These are phyloP conservation scores for Coniferiporia sulphurascens DNA, from an alignment of 1,284 basidiomycete species.

Conservation along the genomic window DNA sequence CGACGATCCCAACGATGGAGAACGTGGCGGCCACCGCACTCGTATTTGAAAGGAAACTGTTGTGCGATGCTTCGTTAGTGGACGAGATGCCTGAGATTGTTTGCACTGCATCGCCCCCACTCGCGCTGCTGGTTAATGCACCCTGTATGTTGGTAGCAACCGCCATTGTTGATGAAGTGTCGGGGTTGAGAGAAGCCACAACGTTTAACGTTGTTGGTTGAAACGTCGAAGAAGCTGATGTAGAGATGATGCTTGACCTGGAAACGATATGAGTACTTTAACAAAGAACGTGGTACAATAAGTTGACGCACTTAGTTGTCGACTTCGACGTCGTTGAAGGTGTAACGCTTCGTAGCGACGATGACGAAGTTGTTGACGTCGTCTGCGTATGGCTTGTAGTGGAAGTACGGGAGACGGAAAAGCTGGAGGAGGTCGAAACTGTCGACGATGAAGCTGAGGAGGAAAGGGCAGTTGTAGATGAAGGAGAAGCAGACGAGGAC, in stretches of 20 bases:
- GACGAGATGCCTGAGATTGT: neutral
- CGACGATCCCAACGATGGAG: conserved; percentile 20
- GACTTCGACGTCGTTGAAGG: conserved; percentile 7
- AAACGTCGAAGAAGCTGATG: conserved; percentile 1
- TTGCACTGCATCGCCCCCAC: neutral
- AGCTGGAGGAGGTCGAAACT: conserved; percentile 2
- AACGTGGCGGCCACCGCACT: conserved; percentile 23
- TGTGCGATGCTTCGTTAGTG: neutral
- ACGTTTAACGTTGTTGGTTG: neutral
- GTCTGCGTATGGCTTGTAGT: neutral
- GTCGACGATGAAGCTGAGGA: conserved; percentile 6
- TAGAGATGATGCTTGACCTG: conserved; percentile 3
- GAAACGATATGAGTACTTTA: neutral
- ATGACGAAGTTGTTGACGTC: conserved; percentile 3
- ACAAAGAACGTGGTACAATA: neutral
- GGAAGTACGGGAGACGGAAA: conserved; percentile 4
- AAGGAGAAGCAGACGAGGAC: neutral
- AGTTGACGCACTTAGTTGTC: neutral
- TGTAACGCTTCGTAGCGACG: neutral
- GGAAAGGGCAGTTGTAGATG: conserved; percentile 3
- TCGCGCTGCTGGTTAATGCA: neutral
- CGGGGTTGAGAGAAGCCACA: neutral
- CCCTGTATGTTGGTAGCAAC: neutral
- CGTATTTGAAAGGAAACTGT: conserved; percentile 20
- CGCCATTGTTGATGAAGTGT: neutral